Conservation (phyloP, 2,329 filamentous ascomycete genomes). For the Dryadomyces sulphureus region DNA sequence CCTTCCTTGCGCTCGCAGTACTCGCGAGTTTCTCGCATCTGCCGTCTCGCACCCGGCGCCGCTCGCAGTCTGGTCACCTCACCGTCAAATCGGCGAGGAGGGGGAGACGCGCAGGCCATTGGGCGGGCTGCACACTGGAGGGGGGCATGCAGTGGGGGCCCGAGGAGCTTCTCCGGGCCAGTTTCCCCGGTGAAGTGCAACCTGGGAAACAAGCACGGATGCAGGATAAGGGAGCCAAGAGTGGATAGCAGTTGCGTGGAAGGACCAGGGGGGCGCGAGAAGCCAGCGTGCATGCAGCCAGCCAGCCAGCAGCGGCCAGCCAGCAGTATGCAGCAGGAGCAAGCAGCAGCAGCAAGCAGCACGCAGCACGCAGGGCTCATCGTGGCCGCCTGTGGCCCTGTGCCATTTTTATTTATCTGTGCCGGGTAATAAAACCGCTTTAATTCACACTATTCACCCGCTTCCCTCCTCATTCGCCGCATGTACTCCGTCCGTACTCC, state of each 20-base stretch:
- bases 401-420: background rate
- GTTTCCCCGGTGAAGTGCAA: background rate
- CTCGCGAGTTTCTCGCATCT: too few species aligned
- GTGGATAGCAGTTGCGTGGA: background rate
- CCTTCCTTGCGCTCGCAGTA: too few species aligned
- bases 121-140: background rate
- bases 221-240: background rate
- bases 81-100: background rate
- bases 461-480: background rate
- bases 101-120: background rate
- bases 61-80: background rate
- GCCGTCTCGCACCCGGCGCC: too few species aligned
- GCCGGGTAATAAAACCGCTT: too few species aligned
- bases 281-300: background rate
- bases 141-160: background rate
- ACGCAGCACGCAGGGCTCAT: background rate
- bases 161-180: background rate
- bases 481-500: background rate
- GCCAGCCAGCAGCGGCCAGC: background rate
- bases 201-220: background rate
- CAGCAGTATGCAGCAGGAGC: background rate
- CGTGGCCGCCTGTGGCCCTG: background rate
- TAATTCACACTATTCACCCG: background rate
- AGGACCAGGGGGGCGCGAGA: background rate
- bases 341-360: background rate